A percentile compares a stretch with the other conserved stretches of the same genome.
Evolutionary conservation across 352 stramenopile genomes (phyloP).

Genomic region (Globisporangium abappressorium): DNA sequence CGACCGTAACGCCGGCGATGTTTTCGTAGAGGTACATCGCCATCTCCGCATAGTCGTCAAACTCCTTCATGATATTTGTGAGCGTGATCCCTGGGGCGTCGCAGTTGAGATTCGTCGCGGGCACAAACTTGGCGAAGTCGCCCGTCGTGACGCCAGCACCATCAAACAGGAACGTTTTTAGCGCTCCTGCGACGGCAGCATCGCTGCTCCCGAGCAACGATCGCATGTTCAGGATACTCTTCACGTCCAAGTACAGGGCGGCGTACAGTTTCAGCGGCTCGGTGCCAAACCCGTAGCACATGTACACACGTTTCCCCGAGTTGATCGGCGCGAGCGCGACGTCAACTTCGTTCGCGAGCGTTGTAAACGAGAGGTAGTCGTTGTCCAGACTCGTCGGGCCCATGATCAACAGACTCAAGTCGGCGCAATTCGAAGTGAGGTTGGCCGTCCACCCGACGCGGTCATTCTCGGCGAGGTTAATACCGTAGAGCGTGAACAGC

Average conservation of each 20-base stretch:
- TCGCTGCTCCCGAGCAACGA: constrained; percentile 36
- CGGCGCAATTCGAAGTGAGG: constrained; percentile 24
- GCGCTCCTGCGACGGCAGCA: constrained; percentile 37
- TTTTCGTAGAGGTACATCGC: constrained; percentile 72
- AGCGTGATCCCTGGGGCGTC: constrained; percentile 35
- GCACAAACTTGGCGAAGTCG: constrained; percentile 65
- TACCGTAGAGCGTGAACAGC: constrained; percentile 43
- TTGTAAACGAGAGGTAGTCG: constrained; percentile 50
- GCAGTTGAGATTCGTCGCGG: constrained; percentile 28
- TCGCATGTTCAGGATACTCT: constrained; percentile 55
- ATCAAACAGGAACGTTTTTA: constrained; percentile 66
- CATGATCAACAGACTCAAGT: constrained; percentile 32
- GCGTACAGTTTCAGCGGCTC: constrained; percentile 55
- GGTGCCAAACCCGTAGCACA: constrained; percentile 63
- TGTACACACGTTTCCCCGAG: constrained; percentile 49
- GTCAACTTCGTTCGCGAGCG: constrained; percentile 24
- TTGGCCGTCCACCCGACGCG: constrained; percentile 52
- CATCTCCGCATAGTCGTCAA: constrained; percentile 59
- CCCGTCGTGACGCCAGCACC: constrained; percentile 54
- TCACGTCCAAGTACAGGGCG: constrained; percentile 50
- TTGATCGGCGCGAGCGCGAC: constrained; percentile 42
- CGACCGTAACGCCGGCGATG: constrained; percentile 33
- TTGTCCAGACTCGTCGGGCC: constrained; percentile 30
- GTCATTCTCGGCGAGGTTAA: constrained; percentile 39
- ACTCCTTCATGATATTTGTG: constrained; percentile 60